Evolutionary conservation across 495 filamentous ascomycete species (phyloP).

Genomic region (Amniculicola lignicola): DNA sequence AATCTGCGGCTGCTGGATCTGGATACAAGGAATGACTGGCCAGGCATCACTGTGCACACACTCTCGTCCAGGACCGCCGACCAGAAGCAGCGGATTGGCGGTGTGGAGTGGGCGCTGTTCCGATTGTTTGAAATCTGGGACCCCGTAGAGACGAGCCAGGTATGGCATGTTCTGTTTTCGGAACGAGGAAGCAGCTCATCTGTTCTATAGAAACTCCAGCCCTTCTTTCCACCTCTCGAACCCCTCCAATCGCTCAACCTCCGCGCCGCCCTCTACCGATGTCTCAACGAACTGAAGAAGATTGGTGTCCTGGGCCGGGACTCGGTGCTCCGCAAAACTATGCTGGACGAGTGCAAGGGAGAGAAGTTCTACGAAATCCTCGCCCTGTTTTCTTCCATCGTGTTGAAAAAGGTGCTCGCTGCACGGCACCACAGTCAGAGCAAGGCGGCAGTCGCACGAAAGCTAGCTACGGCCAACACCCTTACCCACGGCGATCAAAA

Average conservation of each 20-base stretch:
- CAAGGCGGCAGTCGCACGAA: constrained; percentile 50
- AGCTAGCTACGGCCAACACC: constrained; percentile 59
- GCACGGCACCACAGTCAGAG: constrained; percentile 25
- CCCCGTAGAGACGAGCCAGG: constrained; percentile 65
- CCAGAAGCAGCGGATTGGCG: constrained; percentile 72
- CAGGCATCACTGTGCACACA: constrained; percentile 59
- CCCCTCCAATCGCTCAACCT: constrained; percentile 85
- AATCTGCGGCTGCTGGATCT: constrained; percentile 78
- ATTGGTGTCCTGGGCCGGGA: constrained; percentile 77
- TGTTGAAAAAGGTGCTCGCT: constrained; percentile 66
- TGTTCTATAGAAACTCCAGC: constrained; percentile 68
- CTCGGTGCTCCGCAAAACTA: constrained; percentile 74
- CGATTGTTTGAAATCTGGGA: constrained; percentile 81
- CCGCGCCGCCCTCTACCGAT: constrained; percentile 76
- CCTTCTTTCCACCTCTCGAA: constrained; percentile 84
- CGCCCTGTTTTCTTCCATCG: constrained; percentile 71
- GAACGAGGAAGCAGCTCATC: not conserved
- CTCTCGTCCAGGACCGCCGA: constrained; percentile 64
- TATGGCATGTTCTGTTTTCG: constrained; percentile 39
- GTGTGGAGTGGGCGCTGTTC: constrained; percentile 81
- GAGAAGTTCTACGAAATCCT: constrained; percentile 65
- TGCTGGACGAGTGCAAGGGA: constrained; percentile 77
- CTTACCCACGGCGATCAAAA: constrained; percentile 59
- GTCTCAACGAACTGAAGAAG: constrained; percentile 77
- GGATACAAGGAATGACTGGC: constrained; percentile 73